phyloP scores from a whole-genome alignment of 1,284 basidiomycete genomes.

The Phylloboletellus chloephorus region DNA sequence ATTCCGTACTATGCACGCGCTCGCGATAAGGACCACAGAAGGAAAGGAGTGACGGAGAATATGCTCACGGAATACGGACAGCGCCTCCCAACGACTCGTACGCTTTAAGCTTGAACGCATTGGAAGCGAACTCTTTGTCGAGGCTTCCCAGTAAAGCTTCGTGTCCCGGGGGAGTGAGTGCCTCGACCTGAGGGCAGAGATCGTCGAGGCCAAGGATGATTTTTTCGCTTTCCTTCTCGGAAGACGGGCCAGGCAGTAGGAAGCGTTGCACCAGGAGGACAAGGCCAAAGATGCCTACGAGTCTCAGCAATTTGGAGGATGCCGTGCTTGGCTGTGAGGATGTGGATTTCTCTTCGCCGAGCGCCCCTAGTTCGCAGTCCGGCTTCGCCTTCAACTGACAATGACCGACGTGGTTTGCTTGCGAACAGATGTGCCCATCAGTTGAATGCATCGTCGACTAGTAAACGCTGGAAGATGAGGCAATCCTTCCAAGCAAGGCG shows the following conservation, averaged over 20 bases:
- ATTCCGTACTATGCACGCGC: slow-evolving; percentile 30
- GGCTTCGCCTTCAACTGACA: not conserved
- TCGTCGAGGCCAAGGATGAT: slow-evolving; percentile 3
- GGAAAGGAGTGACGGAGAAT: not conserved
- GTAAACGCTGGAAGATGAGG: slow-evolving; percentile 1
- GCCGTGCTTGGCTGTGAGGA: not conserved
- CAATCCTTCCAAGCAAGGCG: too few species aligned
- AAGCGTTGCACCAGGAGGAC: slow-evolving; percentile 7
- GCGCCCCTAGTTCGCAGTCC: slow-evolving; percentile 15
- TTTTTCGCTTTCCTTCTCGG: not conserved
- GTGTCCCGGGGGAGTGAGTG: slow-evolving; percentile 30
- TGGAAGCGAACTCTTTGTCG: slow-evolving; percentile 31
- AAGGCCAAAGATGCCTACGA: slow-evolving; percentile 11
- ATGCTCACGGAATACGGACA: slow-evolving; percentile 40
- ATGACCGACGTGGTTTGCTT: too few species aligned
- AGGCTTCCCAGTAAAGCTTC: slow-evolving; percentile 30
- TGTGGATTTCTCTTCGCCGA: not conserved
- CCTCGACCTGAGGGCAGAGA: slow-evolving; percentile 32
- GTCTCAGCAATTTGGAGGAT: not conserved
- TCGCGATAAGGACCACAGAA: not conserved
- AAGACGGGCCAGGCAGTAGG: not conserved
- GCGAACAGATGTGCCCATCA: slow-evolving; percentile 6
- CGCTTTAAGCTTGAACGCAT: slow-evolving; percentile 36
- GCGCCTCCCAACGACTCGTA: slow-evolving; percentile 41
- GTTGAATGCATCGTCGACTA: slow-evolving; percentile 1